Base-by-base conservation (phyloP, 106 monocot genomes). In the Cymbidium sinense region DNA sequence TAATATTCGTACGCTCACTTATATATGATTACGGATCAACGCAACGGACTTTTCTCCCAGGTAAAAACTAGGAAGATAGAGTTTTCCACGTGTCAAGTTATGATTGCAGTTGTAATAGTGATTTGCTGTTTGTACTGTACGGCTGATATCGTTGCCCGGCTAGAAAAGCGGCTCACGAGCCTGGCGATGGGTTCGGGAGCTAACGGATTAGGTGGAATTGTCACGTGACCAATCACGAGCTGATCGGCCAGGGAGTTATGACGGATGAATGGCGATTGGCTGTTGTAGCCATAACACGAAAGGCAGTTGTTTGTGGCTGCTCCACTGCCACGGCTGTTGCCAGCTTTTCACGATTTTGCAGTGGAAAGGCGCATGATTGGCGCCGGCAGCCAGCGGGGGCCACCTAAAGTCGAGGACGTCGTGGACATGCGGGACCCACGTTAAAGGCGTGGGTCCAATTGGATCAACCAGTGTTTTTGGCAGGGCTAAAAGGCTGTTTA, bases 191-290 rank as follows among this genome's bases (percentile, higher is more conserved):
- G 69, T 69, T 18, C 54, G 54, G 19, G 64, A 1, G 7, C 28
- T 27, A 69, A 69, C 29, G 29, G 69, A 69, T 69, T 69, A 69
- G 31, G 34, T 34, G 33, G 61, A 62, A 10, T 69, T 34, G 15
- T 69, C 69, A 69, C 69, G 69, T 69, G 69, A 69, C 69, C 34
- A 33, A 25, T 69, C 69, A 69, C 69, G 69, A 69, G 69, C 69
- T 33, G 69, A 7, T 69, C 69, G 69, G n/a, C 10, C 13, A 3
- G 33, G 33, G 25, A 12, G 69, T 34, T 69, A 69, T 29, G 30
- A 28, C 34, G 19, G 29, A 21, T 1, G 15, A 15, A 7, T 13
- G 17, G 15, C 13, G 69, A 69, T 69, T 28, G 34, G 69, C 69
- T 69, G 29, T 34, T 12, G 69, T 13, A 33, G 17, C 30, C 69